Evolutionary conservation across 2,329 filamentous ascomycete genomes (phyloP).

Genomic region (Aaosphaeria arxii): DNA sequence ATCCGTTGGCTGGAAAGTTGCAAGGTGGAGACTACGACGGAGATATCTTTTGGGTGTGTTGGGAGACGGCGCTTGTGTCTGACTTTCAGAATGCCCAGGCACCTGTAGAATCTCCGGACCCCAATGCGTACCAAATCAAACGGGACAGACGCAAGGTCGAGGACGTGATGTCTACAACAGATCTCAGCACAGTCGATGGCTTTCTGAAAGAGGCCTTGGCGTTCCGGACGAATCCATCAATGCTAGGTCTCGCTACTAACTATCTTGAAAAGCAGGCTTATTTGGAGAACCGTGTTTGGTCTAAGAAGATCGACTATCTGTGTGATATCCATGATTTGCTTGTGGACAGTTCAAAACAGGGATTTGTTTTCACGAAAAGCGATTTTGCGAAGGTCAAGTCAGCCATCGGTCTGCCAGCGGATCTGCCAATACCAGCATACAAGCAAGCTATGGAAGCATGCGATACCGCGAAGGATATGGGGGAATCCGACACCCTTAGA

Average conservation of each 20-base stretch:
- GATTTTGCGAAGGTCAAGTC: slow-evolving; percentile 50
- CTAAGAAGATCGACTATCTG: slow-evolving; percentile 17
- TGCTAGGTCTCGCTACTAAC: slow-evolving; percentile 63
- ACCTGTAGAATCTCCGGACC: slow-evolving; percentile 46
- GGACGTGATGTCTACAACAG: slow-evolving; percentile 38
- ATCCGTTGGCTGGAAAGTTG: slow-evolving; percentile 65
- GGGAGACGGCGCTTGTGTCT: slow-evolving; percentile 63
- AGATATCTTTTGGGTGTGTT: slow-evolving; percentile 74
- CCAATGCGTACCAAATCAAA: slow-evolving; percentile 48
- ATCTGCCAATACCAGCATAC: slow-evolving; percentile 45
- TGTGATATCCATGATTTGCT: slow-evolving; percentile 45
- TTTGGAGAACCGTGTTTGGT: slow-evolving; percentile 25
- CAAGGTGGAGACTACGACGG: slow-evolving; percentile 83
- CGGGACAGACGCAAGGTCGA: slow-evolving; percentile 49
- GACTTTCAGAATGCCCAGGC: slow-evolving; percentile 64
- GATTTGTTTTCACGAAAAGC: slow-evolving; percentile 46
- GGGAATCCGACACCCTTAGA: slow-evolving; percentile 12
- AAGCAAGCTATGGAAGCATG: slow-evolving; percentile 29
- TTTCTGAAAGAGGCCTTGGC: slow-evolving; percentile 55
- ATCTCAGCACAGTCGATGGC: slow-evolving; percentile 32
- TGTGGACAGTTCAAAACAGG: slow-evolving; percentile 46
- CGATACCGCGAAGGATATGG: slow-evolving; percentile 10
- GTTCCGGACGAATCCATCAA: slow-evolving; percentile 56
- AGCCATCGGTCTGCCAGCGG: slow-evolving; percentile 49
- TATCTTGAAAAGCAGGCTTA: slow-evolving; percentile 65